Percentiles rank a stretch among this genome's conserved stretches.
phyloP scores from a whole-genome alignment of 106 monocot genomes.

The Triglochin maritima region DNA sequence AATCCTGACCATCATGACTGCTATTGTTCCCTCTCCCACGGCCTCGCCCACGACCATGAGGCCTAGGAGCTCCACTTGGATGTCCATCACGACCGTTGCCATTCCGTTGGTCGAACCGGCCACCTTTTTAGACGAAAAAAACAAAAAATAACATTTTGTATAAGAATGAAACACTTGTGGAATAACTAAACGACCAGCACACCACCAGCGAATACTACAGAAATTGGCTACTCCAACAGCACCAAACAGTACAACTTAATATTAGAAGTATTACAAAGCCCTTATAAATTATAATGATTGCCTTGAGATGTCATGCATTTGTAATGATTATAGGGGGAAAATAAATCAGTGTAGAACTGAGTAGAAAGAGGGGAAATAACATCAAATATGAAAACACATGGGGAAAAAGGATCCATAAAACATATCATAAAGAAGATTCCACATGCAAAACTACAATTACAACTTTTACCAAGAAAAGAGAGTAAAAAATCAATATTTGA shows the following conservation, averaged over 20 bases:
- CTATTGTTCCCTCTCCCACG: slow-evolving; percentile 39
- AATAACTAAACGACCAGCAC: no score
- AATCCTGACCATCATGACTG: slow-evolving; percentile 14
- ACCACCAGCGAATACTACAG: neutral
- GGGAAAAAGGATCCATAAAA: no score
- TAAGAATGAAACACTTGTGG: neutral
- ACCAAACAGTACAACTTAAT: neutral
- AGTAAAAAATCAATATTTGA: no score
- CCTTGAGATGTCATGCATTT: no score
- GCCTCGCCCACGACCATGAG: slow-evolving; percentile 35
- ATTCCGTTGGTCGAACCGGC: slow-evolving; percentile 43
- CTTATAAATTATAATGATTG: no score
- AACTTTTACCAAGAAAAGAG: no score
- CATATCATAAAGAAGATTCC: no score
- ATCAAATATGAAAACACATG: no score
- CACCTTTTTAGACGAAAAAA: slow-evolving; percentile 31
- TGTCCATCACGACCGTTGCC: slow-evolving; percentile 36
- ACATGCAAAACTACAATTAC: no score
- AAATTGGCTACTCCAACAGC: neutral
- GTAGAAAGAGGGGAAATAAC: no score
- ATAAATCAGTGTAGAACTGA: no score
- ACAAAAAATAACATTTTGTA: neutral
- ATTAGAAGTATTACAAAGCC: neutral
- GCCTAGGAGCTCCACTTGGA: slow-evolving; percentile 40
- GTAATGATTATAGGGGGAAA: no score